Base-by-base conservation (phyloP, 257 asterid species). In the Verbena officinalis region DNA sequence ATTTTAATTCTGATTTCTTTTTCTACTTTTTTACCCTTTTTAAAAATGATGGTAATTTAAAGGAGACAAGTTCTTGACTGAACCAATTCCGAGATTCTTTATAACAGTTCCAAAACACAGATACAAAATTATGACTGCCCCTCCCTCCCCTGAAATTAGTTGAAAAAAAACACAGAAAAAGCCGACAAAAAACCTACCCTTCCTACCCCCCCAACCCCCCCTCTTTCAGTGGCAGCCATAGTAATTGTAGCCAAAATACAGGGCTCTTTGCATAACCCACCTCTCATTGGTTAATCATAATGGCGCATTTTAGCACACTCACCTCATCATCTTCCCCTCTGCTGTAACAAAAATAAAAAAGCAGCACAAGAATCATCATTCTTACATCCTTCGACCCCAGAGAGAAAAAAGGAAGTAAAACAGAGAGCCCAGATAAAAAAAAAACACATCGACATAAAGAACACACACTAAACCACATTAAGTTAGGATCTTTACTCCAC, bases 281-380 rank as follows among this genome's bases (percentile, higher is more conserved):
- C 73, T 73, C 80, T 73, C 79, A 76, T 76, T 78, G 85, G 81
- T 85, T 78, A 81, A 84, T 78, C 82, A 78, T 82, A 81, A 73
- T 74, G 54, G 78, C 81, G 86, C 88, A 83, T 76, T 77, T 82
- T 81, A 74, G 84, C 81, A 77, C 74, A 66, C 72, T 44, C 61
- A 51, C 73, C 73, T 73, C 77, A 70, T 76, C 80, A 64, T 51
- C 78, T 56, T 38, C 76, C 64, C 59, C 74, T 20, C 70, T 64
- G 64, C 45, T 55, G 62, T 45, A 72, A 55, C 68, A 64, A 62
- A 70, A 75, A 59, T 33, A 0, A 68, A 62, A 64, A 50, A 64
- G 72, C 68, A 76, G 70, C 77, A 77, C 69, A 72, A 57, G 49
- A 55, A 62, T 70, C 83, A 78, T 77, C 79, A 76, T 78, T 79